Evolutionary conservation across 805 yeast genomes (phyloP).

Genomic region (Candida easanensis): DNA sequence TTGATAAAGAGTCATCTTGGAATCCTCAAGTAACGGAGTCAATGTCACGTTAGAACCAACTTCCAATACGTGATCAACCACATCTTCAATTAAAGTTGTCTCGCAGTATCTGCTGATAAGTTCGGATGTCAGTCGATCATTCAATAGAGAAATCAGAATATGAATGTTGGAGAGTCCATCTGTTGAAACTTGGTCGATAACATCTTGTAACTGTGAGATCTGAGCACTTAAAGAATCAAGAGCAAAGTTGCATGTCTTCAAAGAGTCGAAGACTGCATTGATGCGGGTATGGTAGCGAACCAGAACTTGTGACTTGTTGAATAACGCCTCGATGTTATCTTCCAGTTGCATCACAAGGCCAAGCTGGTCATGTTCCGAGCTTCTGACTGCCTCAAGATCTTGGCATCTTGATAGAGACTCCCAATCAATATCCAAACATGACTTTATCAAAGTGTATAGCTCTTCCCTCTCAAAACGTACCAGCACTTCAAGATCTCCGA

Average conservation of each 20-base stretch:
- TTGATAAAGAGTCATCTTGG: slow-evolving; percentile 33
- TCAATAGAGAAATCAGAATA: slow-evolving; percentile 32
- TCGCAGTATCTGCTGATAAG: slow-evolving; percentile 30
- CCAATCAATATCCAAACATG: slow-evolving; percentile 50
- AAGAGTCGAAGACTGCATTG: slow-evolving; percentile 16
- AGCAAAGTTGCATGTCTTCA: slow-evolving; percentile 30
- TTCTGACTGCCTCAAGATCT: slow-evolving; percentile 38
- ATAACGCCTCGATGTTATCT: slow-evolving; percentile 28
- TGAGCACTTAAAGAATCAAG: slow-evolving; percentile 15
- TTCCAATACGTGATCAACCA: slow-evolving; percentile 33
- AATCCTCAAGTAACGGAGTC: slow-evolving; percentile 37
- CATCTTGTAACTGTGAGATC: slow-evolving; percentile 32
- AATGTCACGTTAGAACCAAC: slow-evolving; percentile 36
- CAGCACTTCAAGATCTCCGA: slow-evolving; percentile 42
- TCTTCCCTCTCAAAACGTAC: slow-evolving; percentile 33
- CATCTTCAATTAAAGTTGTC: slow-evolving; percentile 2
- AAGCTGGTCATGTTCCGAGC: slow-evolving; percentile 32
- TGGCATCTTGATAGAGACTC: slow-evolving; percentile 44
- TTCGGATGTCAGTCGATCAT: slow-evolving; percentile 28
- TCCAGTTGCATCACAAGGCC: slow-evolving; percentile 32
- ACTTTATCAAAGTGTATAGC: slow-evolving; percentile 33
- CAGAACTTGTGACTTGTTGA: slow-evolving; percentile 31
- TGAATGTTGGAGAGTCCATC: slow-evolving; percentile 36
- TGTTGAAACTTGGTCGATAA: slow-evolving; percentile 34
- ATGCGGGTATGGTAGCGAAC: slow-evolving; percentile 29